Percentiles rank a stretch among this genome's conserved stretches.
These are phyloP conservation scores for Dipteronia sinensis DNA, from an alignment of 345 rosid species.

Conservation along the genomic window DNA sequence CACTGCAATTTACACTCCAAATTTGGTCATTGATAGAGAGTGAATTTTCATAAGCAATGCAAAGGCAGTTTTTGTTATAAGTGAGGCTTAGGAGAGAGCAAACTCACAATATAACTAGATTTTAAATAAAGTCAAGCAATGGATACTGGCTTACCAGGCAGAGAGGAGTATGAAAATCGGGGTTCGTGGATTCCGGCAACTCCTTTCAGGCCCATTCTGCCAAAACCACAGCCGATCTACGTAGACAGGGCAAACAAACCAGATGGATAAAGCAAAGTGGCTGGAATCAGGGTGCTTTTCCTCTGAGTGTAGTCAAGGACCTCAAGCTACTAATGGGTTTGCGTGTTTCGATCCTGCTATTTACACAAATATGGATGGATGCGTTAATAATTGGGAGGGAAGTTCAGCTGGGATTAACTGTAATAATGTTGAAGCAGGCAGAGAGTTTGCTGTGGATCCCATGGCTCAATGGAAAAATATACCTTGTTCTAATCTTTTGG, in stretches of 20 bases:
- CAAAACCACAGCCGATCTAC: conserved; percentile 32
- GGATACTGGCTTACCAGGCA: conserved; percentile 30
- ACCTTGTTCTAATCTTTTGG: conserved; percentile 51
- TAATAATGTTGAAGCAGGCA: conserved; percentile 22
- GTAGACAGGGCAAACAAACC: conserved; percentile 30
- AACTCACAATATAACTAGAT: background rate
- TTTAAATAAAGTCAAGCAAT: conserved; percentile 10
- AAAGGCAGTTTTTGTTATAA: background rate
- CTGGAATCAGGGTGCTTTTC: conserved; percentile 33
- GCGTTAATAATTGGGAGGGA: background rate
- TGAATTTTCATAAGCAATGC: conserved; percentile 3
- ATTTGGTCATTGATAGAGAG: background rate
- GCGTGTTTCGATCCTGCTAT: conserved; percentile 9
- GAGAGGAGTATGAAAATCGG: conserved; percentile 32
- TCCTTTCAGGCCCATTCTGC: conserved; percentile 42
- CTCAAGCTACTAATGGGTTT: conserved; percentile 21
- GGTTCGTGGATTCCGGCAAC: conserved; percentile 54
- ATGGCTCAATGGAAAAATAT: conserved; percentile 28
- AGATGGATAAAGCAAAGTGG: conserved; percentile 22
- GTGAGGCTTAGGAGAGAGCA: background rate
- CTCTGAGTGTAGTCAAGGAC: conserved; percentile 23
- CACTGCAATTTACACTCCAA: background rate
- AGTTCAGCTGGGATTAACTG: background rate
- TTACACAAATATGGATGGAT: conserved; percentile 1
- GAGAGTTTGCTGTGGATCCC: conserved; percentile 17